phyloP scores from a whole-genome alignment of 805 yeast species.

The Priceomyces castillae region DNA sequence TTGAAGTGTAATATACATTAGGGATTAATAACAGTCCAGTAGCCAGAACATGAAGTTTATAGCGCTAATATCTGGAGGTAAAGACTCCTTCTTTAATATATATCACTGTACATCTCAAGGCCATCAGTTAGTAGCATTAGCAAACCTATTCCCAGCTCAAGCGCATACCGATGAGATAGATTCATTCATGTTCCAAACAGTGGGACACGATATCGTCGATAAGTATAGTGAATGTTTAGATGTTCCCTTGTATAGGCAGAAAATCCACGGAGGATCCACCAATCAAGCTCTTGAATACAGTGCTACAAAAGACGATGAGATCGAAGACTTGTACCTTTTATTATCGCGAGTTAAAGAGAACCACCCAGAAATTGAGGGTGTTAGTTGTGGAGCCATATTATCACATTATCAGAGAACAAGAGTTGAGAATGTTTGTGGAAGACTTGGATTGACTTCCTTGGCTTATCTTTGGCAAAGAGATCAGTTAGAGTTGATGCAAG shows the following conservation, averaged over 20 bases:
- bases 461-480: slow-evolving; percentile 89
- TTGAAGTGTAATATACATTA: too few relatives aligned
- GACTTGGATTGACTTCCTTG: slow-evolving; percentile 66
- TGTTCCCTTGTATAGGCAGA: slow-evolving; percentile 73
- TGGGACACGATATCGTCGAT: slow-evolving; percentile 78
- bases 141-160: slow-evolving; percentile 59
- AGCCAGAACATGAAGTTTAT: slow-evolving; percentile 73
- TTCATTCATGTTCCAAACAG: slow-evolving; percentile 97
- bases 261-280: slow-evolving; percentile 60
- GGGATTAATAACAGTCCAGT: too few relatives aligned
- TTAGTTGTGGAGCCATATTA: slow-evolving; percentile 92
- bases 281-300: slow-evolving; percentile 68
- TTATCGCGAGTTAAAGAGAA: slow-evolving; percentile 43
- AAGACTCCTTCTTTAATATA: slow-evolving; percentile 89
- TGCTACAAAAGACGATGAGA: slow-evolving; percentile 73
- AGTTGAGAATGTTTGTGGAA: slow-evolving; percentile 84
- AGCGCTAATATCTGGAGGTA: slow-evolving; percentile 92
- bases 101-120: slow-evolving; percentile 82
- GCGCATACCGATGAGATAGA: slow-evolving; percentile 62
- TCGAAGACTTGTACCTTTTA: slow-evolving; percentile 71
- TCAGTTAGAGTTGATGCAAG: slow-evolving; percentile 75
- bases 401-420: slow-evolving; percentile 94
- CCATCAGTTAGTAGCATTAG: slow-evolving; percentile 82
- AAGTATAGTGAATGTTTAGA: slow-evolving; percentile 67
- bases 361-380: slow-evolving; percentile 78